Percentiles rank a stretch among this genome's conserved stretches.
Evolutionary conservation across 2,329 filamentous ascomycete genomes (phyloP).

Genomic region (Clathrospora elynae): DNA sequence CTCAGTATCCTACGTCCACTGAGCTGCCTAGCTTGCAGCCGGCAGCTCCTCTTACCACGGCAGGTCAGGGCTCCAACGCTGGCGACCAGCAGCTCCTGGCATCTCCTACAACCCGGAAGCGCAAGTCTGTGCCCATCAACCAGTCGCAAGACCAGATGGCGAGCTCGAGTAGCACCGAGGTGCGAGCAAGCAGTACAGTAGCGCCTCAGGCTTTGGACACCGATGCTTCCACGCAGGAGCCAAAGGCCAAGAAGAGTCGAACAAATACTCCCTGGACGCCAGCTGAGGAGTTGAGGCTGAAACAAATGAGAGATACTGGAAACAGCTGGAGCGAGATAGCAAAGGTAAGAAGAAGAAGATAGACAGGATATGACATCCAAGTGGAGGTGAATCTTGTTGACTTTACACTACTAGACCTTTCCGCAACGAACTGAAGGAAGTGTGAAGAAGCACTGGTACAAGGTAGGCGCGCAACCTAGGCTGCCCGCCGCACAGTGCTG

Average conservation of each 20-base stretch:
- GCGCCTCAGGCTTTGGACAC: constrained; percentile 27
- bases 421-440: constrained; percentile 92
- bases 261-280: constrained; percentile 99
- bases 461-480: constrained; percentile 60
- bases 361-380: constrained; percentile 1
- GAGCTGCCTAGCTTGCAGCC: constrained; percentile 38
- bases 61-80: constrained; percentile 27
- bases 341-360: constrained; percentile 69
- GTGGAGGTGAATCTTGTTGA: constrained; percentile 22
- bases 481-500: constrained; percentile 27
- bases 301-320: constrained; percentile 90
- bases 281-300: constrained; percentile 87
- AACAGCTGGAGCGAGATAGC: constrained; percentile 98
- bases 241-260: constrained; percentile 80
- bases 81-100: constrained; percentile 29
- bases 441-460: constrained; percentile 99
- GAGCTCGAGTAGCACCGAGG: constrained; percentile 22
- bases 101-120: constrained; percentile 37
- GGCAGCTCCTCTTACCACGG: constrained; percentile 34
- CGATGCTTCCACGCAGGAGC: constrained; percentile 40
- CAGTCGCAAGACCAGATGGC: constrained; percentile 35
- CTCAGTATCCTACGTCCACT: constrained; percentile 27
- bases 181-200: constrained; percentile 30
- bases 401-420: constrained; percentile 68
- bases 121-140: constrained; percentile 40